Percentiles rank a stretch among this genome's conserved stretches.
phyloP scores from a whole-genome alignment of 306 rosid genomes.

The Arachis hypogaea region DNA sequence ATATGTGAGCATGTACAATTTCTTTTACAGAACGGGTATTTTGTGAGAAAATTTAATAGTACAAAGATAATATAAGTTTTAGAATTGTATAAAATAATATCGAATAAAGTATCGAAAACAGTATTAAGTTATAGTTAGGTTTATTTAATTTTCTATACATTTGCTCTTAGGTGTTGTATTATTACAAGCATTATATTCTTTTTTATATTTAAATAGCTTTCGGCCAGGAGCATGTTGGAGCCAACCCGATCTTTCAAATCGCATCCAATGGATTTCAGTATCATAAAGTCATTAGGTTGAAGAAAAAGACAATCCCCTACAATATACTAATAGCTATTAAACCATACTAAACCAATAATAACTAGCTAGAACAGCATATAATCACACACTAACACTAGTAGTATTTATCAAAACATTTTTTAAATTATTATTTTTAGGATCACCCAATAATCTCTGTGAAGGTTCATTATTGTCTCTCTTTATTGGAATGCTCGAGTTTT shows the following conservation, averaged over 20 bases:
- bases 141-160: no score
- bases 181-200: not conserved
- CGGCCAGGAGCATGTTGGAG: not conserved
- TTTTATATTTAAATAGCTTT: not conserved
- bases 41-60: not conserved
- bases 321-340: not conserved
- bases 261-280: constrained; percentile 17
- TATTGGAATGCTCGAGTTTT: not conserved
- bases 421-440: not conserved
- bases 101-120: no score
- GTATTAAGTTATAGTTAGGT: no score
- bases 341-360: not conserved
- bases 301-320: not conserved
- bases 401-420: not conserved
- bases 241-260: constrained; percentile 25
- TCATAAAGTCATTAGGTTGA: constrained; percentile 6
- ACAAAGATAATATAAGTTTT: not conserved
- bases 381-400: no score
- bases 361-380: no score
- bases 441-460: not conserved
- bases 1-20: not conserved
- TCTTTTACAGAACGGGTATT: not conserved
- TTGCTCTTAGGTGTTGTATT: no score
- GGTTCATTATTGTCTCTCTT: not conserved
- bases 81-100: not conserved